A percentile compares a stretch with the other conserved stretches of the same genome.
These are phyloP conservation scores for Chlorella sp. DNA, from an alignment of 139 green algal species.

Conservation along the genomic window DNA sequence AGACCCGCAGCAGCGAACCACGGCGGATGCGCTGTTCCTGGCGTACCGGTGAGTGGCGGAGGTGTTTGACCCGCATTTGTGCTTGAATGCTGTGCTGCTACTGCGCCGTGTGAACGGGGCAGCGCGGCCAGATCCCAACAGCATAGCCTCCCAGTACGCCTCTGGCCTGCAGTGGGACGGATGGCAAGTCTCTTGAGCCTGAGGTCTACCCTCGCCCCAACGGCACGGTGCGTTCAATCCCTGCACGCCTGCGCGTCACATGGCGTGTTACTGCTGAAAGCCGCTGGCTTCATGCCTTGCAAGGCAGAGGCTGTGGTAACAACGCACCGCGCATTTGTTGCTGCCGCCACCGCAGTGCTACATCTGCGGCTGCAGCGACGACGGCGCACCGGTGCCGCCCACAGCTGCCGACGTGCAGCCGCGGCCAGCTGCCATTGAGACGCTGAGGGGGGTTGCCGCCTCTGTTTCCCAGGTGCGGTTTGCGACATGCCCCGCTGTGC, in stretches of 20 bases:
- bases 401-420: slow-evolving; percentile 56
- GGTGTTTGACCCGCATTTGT: too few relatives aligned
- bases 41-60: slow-evolving; percentile 18
- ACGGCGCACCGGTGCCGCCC: slow-evolving; percentile 54
- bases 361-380: slow-evolving; percentile 71
- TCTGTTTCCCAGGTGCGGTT: slow-evolving; percentile 18
- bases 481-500: neutral
- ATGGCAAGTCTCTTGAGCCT: slow-evolving; percentile 61
- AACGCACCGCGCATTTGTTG: too few relatives aligned
- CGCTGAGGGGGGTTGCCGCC: slow-evolving; percentile 30
- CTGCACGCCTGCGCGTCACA: neutral
- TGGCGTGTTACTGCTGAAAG: too few relatives aligned
- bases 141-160: too few relatives aligned
- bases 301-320: too few relatives aligned
- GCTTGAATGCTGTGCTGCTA: too few relatives aligned
- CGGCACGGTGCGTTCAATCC: slow-evolving; percentile 12
- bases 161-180: slow-evolving; percentile 17
- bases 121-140: too few relatives aligned
- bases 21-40: slow-evolving; percentile 63
- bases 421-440: slow-evolving; percentile 29
- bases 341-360: slow-evolving; percentile 56
- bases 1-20: slow-evolving; percentile 40
- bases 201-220: slow-evolving; percentile 87
- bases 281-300: too few relatives aligned
- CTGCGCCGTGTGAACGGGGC: too few relatives aligned